A percentile compares a stretch with the other conserved stretches of the same genome.
These are phyloP conservation scores for Nicotiana undulata DNA, from an alignment of 257 asterid species.

Conservation along the genomic window DNA sequence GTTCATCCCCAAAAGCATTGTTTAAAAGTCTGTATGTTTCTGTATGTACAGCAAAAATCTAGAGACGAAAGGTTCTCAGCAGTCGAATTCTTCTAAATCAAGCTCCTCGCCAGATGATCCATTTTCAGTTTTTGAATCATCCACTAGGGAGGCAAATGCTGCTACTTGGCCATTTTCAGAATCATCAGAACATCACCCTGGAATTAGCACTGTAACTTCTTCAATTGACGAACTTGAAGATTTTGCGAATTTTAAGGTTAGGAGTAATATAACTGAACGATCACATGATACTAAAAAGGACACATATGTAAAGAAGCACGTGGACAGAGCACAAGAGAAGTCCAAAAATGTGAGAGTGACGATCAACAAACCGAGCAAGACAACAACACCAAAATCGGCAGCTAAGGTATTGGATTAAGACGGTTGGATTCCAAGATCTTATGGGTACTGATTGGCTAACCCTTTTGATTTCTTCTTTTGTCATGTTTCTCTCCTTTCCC, in stretches of 20 bases:
- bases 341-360: slow-evolving; percentile 6
- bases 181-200: slow-evolving; percentile 20
- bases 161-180: slow-evolving; percentile 43
- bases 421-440: not conserved
- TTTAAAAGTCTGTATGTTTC: not conserved
- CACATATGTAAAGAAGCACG: slow-evolving; percentile 1
- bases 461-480: not conserved
- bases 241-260: slow-evolving; percentile 34
- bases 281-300: slow-evolving; percentile 16
- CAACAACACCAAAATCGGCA: slow-evolving; percentile 27
- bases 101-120: slow-evolving; percentile 52
- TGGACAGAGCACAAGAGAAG: slow-evolving; percentile 1
- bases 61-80: slow-evolving; percentile 20
- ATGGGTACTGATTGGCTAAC: slow-evolving; percentile 2
- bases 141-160: slow-evolving; percentile 26
- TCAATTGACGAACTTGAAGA: slow-evolving; percentile 51
- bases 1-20: not conserved
- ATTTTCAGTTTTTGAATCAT: slow-evolving; percentile 46
- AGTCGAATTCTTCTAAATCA: slow-evolving; percentile 32
- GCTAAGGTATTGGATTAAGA: slow-evolving; percentile 40
- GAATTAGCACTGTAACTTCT: slow-evolving; percentile 29
- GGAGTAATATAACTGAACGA: not conserved
- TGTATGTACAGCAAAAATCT: slow-evolving; percentile 26
- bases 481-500: not conserved
- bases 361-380: slow-evolving; percentile 21